Percentiles rank a stretch among this genome's conserved stretches.
Conservation (phyloP, 352 stramenopile genomes). For the Globisporangium spiculum region DNA sequence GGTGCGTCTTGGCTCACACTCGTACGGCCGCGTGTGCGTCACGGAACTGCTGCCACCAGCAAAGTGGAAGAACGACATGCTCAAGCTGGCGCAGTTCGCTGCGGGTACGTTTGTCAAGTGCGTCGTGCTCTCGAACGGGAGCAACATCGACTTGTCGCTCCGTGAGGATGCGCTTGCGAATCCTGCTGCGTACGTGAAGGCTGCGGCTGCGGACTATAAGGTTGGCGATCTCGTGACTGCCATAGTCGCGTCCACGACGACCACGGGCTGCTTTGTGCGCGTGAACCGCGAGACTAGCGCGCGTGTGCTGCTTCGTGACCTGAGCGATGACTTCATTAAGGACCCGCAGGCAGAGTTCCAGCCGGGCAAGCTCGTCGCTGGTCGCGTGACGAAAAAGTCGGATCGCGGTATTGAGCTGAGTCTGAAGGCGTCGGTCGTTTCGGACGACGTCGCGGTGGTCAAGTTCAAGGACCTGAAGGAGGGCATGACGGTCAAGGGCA, state of each 20-base stretch:
- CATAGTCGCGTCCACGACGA: constrained; percentile 90
- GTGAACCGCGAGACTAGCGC: constrained; percentile 85
- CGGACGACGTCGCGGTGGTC: constrained; percentile 83
- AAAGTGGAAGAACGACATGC: constrained; percentile 74
- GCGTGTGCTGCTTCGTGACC: constrained; percentile 92
- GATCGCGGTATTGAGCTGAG: constrained; percentile 89
- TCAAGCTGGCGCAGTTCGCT: constrained; percentile 57
- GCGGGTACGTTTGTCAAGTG: constrained; percentile 68
- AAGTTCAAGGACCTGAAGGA: constrained; percentile 90
- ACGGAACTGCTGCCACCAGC: constrained; percentile 61
- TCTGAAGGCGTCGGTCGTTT: constrained; percentile 92
- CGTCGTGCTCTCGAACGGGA: constrained; percentile 58
- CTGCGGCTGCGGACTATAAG: constrained; percentile 31
- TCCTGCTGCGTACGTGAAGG: constrained; percentile 52
- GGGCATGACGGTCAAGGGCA: constrained; percentile 92
- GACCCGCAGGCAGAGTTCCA: constrained; percentile 89
- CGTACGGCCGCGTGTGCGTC: constrained; percentile 77
- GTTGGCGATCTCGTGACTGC: constrained; percentile 88
- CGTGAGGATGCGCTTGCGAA: constrained; percentile 54
- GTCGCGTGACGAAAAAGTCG: constrained; percentile 90
- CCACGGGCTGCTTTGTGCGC: constrained; percentile 93
- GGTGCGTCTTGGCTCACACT: constrained; percentile 75
- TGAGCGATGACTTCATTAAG: constrained; percentile 95
- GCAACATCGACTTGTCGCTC: constrained; percentile 76
- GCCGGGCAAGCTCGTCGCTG: constrained; percentile 91